Evolutionary conservation across 495 filamentous ascomycete genomes (phyloP).

Genomic region (Hyaloscypha variabilis): DNA sequence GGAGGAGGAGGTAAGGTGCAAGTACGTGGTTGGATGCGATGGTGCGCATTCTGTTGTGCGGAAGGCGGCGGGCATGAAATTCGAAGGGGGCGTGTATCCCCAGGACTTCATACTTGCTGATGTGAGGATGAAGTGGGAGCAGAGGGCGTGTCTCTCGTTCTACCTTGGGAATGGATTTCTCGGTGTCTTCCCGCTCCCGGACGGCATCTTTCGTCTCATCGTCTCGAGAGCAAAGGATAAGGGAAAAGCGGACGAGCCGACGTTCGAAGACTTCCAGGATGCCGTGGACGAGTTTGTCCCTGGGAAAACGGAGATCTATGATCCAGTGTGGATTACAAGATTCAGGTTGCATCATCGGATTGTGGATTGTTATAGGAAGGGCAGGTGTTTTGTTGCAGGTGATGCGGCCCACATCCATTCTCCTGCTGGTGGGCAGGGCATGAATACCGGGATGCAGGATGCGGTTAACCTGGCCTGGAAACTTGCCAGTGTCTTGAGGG

Average conservation of each 20-base stretch:
- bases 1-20: slow-evolving; percentile 35
- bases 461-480: slow-evolving; percentile 53
- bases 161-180: slow-evolving; percentile 32
- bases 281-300: slow-evolving; percentile 1
- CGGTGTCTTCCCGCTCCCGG: slow-evolving; percentile 35
- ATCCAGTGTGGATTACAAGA: slow-evolving; percentile 22
- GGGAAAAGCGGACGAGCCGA: slow-evolving; percentile 9
- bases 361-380: slow-evolving; percentile 25
- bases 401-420: slow-evolving; percentile 55
- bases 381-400: slow-evolving; percentile 42
- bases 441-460: slow-evolving; percentile 52
- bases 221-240: slow-evolving; percentile 11
- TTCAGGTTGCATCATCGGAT: slow-evolving; percentile 29
- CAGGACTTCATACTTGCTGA: slow-evolving; percentile 51
- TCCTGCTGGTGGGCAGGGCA: slow-evolving; percentile 51
- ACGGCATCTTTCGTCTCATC: slow-evolving; percentile 38
- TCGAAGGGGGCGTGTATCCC: slow-evolving; percentile 43
- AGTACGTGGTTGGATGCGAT: slow-evolving; percentile 49
- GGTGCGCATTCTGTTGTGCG: slow-evolving; percentile 47
- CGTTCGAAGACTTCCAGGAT: slow-evolving; percentile 18
- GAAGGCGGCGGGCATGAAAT: slow-evolving; percentile 40
- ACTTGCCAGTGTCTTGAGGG: slow-evolving; percentile 31
- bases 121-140: slow-evolving; percentile 35
- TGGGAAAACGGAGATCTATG: slow-evolving; percentile 4
- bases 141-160: slow-evolving; percentile 35